Conservation (phyloP, 345 rosid genomes). For the Eucalyptus melliodora region DNA sequence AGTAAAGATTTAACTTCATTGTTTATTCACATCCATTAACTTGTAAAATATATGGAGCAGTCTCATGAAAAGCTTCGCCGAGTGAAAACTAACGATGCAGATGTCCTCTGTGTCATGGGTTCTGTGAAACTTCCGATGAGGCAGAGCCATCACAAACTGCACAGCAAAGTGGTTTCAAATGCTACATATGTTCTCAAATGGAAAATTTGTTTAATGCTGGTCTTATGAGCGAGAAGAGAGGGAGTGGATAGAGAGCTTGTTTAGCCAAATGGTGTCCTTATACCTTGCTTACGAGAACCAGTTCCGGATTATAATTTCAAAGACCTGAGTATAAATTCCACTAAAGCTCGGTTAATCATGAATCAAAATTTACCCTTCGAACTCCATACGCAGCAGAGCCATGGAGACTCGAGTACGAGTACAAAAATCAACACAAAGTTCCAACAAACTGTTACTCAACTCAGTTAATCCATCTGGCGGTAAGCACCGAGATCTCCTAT, state of each 20-base stretch:
- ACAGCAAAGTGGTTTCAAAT: neutral
- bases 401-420: neutral
- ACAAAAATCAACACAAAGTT: neutral
- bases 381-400: neutral
- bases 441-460: neutral
- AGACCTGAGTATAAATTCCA: neutral
- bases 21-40: neutral
- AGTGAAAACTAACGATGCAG: neutral
- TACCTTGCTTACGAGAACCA: neutral
- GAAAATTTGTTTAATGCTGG: neutral
- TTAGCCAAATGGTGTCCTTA: neutral
- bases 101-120: neutral
- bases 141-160: neutral
- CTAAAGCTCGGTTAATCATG: neutral
- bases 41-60: neutral
- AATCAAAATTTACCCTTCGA: neutral
- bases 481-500: neutral
- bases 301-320: neutral
- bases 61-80: neutral
- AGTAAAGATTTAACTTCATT: neutral
- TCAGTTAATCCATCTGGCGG: neutral
- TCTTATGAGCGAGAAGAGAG: neutral
- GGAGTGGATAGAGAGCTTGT: neutral
- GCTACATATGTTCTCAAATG: neutral
- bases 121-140: neutral